Evolutionary conservation across 371 early-diverging fungal species (phyloP), one percentile per base, ranked within the genome.

Genomic region (Parasitella parasitica): DNA sequence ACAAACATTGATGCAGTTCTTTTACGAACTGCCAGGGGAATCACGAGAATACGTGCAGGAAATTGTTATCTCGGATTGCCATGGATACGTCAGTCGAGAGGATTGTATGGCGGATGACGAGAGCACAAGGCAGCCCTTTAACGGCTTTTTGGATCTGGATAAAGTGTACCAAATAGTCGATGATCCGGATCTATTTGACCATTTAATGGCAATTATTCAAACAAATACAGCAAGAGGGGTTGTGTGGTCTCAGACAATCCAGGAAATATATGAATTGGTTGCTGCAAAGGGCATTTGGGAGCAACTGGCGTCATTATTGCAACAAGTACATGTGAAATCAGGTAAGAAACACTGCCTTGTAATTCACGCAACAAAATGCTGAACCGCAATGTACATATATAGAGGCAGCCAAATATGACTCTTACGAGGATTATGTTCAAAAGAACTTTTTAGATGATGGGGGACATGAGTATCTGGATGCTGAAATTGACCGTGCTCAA

Each of bases 371-470:
- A n/a, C n/a, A n/a, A n/a, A n/a, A n/a, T n/a, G n/a, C n/a, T n/a
- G n/a, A n/a, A n/a, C n/a, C n/a, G n/a, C n/a, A n/a, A n/a, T n/a
- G n/a, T n/a, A n/a, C n/a, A n/a, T n/a, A n/a, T n/a, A n/a, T n/a
- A n/a, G n/a, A n/a, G n/a, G n/a, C n/a, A n/a, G n/a, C n/a, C 6
- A 61, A 71, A 28, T 75, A 70, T 39, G 52, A 28, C 4, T 70
- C 68, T 0, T 74, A 74, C 24, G 77, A 74, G 60, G 75, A 77
- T 3, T 77, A 64, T 61, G 69, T 77, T 13, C 65, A 74, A 49
- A 66, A 62, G 15, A 70, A 69, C 41, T 77, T 74, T 53, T 54
- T 77, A 22, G 75, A 74, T 49, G 55, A 64, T 35, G 75, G 72
- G 5, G 72, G 72, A 5, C 65, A 72, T n/a, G 38, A 70, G 27